Evolutionary conservation across 2,329 filamentous ascomycete genomes (phyloP).

Genomic region (Cladophialophora immunda): DNA sequence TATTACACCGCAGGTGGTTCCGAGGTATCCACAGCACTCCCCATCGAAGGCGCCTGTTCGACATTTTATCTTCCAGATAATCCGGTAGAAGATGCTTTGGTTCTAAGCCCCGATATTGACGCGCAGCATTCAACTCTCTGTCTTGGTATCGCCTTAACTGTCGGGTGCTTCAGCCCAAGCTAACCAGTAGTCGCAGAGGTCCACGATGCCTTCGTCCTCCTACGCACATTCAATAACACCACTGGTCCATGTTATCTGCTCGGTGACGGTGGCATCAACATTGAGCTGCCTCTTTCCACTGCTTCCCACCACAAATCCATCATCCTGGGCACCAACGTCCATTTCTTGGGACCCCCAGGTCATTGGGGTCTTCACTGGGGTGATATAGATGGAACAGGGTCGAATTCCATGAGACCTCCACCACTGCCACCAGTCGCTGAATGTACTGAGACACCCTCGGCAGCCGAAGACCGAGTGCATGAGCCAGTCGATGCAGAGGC

Average conservation of each 20-base stretch:
- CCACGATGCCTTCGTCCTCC: constrained; percentile 22
- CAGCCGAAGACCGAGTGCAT: background rate
- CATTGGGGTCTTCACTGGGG: constrained; percentile 30
- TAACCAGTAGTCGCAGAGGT: constrained; percentile 23
- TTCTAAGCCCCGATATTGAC: constrained; percentile 10
- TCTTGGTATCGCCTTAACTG: constrained; percentile 23
- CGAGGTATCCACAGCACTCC: constrained; percentile 4
- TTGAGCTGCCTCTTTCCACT: constrained; percentile 30
- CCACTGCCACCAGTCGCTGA: constrained; percentile 13
- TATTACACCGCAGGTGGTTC: constrained; percentile 14
- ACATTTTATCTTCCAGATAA: constrained; percentile 21
- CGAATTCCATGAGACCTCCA: constrained; percentile 30
- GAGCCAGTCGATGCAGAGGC: background rate
- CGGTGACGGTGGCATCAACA: constrained; percentile 3
- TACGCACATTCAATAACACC: constrained; percentile 23
- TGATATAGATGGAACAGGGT: constrained; percentile 18
- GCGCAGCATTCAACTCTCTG: constrained; percentile 27
- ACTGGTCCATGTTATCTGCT: constrained; percentile 17
- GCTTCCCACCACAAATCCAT: constrained; percentile 22
- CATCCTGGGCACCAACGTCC: constrained; percentile 26
- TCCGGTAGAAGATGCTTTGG: constrained; percentile 4
- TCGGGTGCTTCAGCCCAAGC: background rate
- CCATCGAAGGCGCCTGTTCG: constrained; percentile 7
- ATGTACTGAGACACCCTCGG: background rate
- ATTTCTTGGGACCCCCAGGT: constrained; percentile 26